These are phyloP conservation scores for Lepidium didymum DNA, from an alignment of 345 rosid genomes.

Conservation along the genomic window DNA sequence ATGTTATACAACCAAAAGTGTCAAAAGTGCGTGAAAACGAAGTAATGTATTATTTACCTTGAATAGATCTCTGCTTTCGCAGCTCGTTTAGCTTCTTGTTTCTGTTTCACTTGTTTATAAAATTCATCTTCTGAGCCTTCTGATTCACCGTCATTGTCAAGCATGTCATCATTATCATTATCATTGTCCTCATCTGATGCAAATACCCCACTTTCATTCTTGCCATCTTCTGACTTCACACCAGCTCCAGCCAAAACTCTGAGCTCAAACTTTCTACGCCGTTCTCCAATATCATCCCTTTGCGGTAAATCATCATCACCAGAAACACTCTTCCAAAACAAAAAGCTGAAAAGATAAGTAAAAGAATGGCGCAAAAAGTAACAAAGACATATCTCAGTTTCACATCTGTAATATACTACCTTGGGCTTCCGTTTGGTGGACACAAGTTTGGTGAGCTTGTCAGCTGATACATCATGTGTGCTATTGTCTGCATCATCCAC, in stretches of 20 bases:
- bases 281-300: slow-evolving; percentile 94
- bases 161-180: slow-evolving; percentile 29
- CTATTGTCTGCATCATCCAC: slow-evolving; percentile 55
- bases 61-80: slow-evolving; percentile 58
- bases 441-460: slow-evolving; percentile 47
- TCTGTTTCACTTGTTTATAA: slow-evolving; percentile 50
- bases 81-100: slow-evolving; percentile 54
- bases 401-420: slow-evolving; percentile 34
- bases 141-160: slow-evolving; percentile 27
- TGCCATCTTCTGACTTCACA: slow-evolving; percentile 50
- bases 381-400: background rate
- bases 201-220: slow-evolving; percentile 22
- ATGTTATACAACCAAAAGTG: background rate
- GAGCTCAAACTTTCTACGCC: slow-evolving; percentile 82
- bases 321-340: slow-evolving; percentile 45
- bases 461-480: slow-evolving; percentile 30
- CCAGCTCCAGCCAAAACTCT: slow-evolving; percentile 79
- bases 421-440: slow-evolving; percentile 45
- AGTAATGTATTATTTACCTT: slow-evolving; percentile 30
- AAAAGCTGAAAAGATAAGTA: background rate
- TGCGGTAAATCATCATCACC: slow-evolving; percentile 88
- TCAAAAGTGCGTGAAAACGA: background rate
- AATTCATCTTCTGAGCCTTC: slow-evolving; percentile 56
- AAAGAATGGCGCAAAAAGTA: background rate
- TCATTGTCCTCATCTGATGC: slow-evolving; percentile 29